Base-by-base conservation (phyloP, 1,284 basidiomycete species). In the Sphaerobolus stellatus region DNA sequence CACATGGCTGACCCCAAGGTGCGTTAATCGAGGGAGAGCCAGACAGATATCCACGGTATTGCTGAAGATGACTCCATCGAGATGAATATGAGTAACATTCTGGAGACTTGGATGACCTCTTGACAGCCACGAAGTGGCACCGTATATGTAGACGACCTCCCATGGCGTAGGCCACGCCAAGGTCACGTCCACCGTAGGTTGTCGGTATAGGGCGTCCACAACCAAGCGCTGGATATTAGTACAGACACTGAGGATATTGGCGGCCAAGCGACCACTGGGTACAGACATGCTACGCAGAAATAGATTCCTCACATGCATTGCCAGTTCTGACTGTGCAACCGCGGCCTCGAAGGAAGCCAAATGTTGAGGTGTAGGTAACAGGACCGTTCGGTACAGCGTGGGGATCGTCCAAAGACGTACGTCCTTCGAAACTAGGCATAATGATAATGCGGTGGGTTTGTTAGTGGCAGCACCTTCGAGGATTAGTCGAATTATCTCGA, bases 321-420 rank as follows among this genome's bases (percentile, higher is more conserved):
- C 45, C 9, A 47, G 25, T 7, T 13, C 27, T 14, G 45, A 7
- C 8, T 13, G 7, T 7, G 29, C 9, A 34, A 18, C 18, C 14
- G 14, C 8, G 13, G 7, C 9, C 14, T 47, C 22, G 25, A 52
- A 52, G 29, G n/a, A 28, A 9, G 40, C 25, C 14, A 43, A n/a
- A 29, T 45, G 38, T 30, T 25, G 9, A 18, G 41, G n/a, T 25
- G 9, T 52, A 22, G 38, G 25, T 22, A 76, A 71, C 41, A 69
- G 59, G 54, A 76, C 71, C 40, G 73, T 74, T 56, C 68, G 61
- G 61, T 73, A 75, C 31, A 78, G 65, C 29, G 67, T 56, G 31
- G 70, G 71, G 25, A 71, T 69, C 27, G 65, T 69, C 66, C 72
- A 71, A 13, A 55, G 58, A 54, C 62, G 67, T 7, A 69, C 64